phyloP scores from a whole-genome alignment of 306 rosid genomes.

The Herpetospermum pedunculosum region DNA sequence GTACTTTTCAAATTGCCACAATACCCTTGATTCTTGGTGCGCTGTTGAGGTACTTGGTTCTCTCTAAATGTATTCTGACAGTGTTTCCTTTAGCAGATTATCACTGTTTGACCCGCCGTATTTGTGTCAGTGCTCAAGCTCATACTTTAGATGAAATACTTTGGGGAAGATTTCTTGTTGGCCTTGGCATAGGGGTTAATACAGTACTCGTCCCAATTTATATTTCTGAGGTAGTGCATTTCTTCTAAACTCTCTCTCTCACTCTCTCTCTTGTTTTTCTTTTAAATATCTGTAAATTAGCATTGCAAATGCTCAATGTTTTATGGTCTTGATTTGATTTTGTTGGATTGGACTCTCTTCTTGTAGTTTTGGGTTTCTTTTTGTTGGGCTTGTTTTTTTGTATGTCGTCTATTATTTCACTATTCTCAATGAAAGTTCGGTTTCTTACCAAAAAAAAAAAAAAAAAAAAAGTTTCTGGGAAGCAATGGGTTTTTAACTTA shows the following conservation, averaged over 20 bases:
- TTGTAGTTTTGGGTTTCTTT: too few relatives aligned
- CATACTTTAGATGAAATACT: constrained; percentile 63
- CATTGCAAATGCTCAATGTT: neutral
- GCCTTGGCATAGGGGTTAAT: constrained; percentile 86
- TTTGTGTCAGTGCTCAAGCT: constrained; percentile 64
- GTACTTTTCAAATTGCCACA: constrained; percentile 58
- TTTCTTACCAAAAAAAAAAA: too few relatives aligned
- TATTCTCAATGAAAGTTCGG: too few relatives aligned
- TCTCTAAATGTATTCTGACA: neutral
- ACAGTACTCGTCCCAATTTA: constrained; percentile 83
- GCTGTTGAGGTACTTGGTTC: constrained; percentile 38
- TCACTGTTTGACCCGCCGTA: constrained; percentile 8
- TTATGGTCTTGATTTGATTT: too few relatives aligned
- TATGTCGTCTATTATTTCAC: too few relatives aligned
- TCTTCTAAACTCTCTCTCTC: neutral
- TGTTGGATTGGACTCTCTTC: too few relatives aligned
- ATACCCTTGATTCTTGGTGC: constrained; percentile 82
- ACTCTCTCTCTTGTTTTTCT: neutral
- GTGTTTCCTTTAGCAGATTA: constrained; percentile 2
- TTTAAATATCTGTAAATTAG: neutral
- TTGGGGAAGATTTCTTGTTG: constrained; percentile 91
- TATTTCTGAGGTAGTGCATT: constrained; percentile 60
- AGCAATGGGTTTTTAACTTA: neutral
- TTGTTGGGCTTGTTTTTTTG: too few relatives aligned
- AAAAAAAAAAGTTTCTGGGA: neutral